phyloP scores from a whole-genome alignment of 2,329 filamentous ascomycete species.

The Beauveria varroae region DNA sequence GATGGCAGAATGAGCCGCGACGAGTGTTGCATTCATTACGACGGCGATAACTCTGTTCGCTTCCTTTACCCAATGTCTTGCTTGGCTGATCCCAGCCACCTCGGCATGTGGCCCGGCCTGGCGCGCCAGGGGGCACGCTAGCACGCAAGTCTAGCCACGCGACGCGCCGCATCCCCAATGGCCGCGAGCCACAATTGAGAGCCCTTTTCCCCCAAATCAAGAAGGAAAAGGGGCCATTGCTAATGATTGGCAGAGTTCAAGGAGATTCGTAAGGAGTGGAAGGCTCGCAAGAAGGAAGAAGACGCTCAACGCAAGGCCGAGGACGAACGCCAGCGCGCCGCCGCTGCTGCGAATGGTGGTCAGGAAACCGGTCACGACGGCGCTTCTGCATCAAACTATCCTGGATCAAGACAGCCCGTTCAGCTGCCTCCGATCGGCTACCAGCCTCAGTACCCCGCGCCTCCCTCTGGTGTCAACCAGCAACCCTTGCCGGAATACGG shows the following conservation, averaged over 20 bases:
- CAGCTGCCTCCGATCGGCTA: conserved; percentile 66
- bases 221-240: conserved; percentile 2
- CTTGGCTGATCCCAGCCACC: not conserved
- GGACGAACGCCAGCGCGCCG: conserved; percentile 66
- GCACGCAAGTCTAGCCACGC: conserved; percentile 13
- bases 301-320: conserved; percentile 83
- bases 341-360: not conserved
- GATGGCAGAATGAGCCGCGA: not conserved
- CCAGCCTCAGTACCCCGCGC: conserved; percentile 52
- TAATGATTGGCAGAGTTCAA: conserved; percentile 72
- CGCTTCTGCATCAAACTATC: conserved; percentile 36
- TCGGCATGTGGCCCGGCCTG: not conserved
- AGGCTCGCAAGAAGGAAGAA: conserved; percentile 98
- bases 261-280: conserved; percentile 98
- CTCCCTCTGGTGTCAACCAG: conserved; percentile 38
- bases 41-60: not conserved
- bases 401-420: conserved; percentile 39
- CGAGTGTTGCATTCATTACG: not conserved
- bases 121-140: conserved; percentile 14
- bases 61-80: not conserved
- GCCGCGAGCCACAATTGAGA: not conserved
- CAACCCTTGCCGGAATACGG: conserved; percentile 43
- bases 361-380: conserved; percentile 16
- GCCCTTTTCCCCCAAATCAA: not conserved
- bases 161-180: not conserved